Evolutionary conservation across 164 flowering plant species (phyloP).

Genomic region (Stephania cephalantha): DNA sequence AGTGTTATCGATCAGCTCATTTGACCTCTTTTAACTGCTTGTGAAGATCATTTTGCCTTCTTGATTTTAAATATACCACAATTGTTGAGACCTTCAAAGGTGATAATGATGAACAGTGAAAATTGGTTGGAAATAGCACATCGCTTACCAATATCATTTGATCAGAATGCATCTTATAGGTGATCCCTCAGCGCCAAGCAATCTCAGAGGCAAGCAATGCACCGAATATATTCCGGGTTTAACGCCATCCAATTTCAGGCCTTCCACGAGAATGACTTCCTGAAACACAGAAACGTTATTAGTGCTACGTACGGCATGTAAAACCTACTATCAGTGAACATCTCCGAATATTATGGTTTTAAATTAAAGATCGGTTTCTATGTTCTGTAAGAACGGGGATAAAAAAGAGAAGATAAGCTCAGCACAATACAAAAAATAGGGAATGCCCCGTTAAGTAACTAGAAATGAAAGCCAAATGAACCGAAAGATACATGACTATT

Average conservation of each 20-base stretch:
- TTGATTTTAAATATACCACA: not conserved
- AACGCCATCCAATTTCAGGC: conserved; percentile 60
- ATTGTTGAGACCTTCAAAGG: not conserved
- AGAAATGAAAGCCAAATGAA: too few species aligned
- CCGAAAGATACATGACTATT: too few species aligned
- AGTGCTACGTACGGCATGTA: not conserved
- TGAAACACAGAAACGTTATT: conserved; percentile 9
- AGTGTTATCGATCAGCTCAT: too few species aligned
- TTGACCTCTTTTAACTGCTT: not conserved
- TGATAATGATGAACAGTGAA: not conserved
- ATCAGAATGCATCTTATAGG: conserved; percentile 52
- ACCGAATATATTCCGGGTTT: conserved; percentile 53
- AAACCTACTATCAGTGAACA: not conserved
- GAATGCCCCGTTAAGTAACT: too few species aligned
- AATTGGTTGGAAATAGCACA: not conserved
- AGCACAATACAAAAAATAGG: too few species aligned
- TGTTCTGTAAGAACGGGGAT: too few species aligned
- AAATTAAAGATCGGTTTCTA: too few species aligned
- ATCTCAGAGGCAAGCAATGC: conserved; percentile 72
- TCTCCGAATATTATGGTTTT: not conserved
- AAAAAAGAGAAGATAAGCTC: too few species aligned
- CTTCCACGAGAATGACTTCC: conserved; percentile 44
- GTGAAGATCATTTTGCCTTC: not conserved
- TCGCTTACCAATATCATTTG: conserved; percentile 18
- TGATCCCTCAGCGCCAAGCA: conserved; percentile 76